phyloP scores from a whole-genome alignment of 1,139 yeast genomes.

The Scheffersomyces stambukii region DNA sequence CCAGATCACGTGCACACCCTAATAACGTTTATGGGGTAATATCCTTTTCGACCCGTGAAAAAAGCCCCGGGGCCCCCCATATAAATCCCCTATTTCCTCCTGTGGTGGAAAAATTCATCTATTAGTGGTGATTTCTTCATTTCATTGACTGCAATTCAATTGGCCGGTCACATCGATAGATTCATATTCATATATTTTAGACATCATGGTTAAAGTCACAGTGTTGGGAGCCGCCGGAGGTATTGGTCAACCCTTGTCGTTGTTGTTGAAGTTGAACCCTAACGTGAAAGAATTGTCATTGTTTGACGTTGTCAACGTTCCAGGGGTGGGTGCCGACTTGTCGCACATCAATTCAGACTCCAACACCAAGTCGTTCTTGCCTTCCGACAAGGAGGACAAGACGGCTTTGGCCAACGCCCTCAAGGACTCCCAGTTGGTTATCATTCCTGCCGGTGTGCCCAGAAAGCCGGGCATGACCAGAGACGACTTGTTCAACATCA shows the following conservation, averaged over 20 bases:
- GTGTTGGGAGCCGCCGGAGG: slow-evolving; percentile 98
- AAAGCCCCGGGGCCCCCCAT: too few relatives aligned
- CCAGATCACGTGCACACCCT: too few relatives aligned
- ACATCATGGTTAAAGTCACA: slow-evolving; percentile 60
- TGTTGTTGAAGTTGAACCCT: slow-evolving; percentile 81
- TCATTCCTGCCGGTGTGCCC: slow-evolving; percentile 99
- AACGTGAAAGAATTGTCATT: slow-evolving; percentile 81
- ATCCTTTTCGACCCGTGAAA: too few relatives aligned
- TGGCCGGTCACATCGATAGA: slow-evolving; percentile 3
- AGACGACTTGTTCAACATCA: slow-evolving; percentile 96
- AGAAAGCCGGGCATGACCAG: slow-evolving; percentile 99
- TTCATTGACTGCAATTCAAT: slow-evolving; percentile 1
- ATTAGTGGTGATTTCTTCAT: neutral
- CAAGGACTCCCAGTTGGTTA: slow-evolving; percentile 77
- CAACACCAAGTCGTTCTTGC: slow-evolving; percentile 75
- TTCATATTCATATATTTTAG: slow-evolving; percentile 2
- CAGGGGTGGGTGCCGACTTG: slow-evolving; percentile 96
- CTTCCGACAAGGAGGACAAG: slow-evolving; percentile 62
- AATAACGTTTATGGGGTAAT: too few relatives aligned
- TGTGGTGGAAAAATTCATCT: neutral
- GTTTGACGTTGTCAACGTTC: slow-evolving; percentile 90
- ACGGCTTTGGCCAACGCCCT: slow-evolving; percentile 74
- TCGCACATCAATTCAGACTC: slow-evolving; percentile 93
- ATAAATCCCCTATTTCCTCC: too few relatives aligned
- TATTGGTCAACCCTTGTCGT: slow-evolving; percentile 96